These are phyloP conservation scores for Wallacemonas sp. DNA, from an alignment of 208 protist genomes.

Conservation along the genomic window DNA sequence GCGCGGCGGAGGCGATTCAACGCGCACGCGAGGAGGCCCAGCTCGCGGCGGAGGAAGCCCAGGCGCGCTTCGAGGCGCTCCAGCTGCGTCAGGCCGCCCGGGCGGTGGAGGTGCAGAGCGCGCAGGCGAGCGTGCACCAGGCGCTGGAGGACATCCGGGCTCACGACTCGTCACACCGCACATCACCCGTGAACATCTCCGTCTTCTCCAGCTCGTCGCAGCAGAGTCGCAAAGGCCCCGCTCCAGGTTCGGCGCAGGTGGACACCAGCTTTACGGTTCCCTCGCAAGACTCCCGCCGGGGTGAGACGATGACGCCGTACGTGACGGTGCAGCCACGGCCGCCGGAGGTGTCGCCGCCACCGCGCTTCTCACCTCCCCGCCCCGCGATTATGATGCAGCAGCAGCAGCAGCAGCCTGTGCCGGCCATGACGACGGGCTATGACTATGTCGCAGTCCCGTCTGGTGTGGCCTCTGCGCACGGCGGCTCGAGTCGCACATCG, in stretches of 20 bases:
- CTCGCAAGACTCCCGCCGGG: no score
- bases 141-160: conserved; percentile 30
- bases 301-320: conserved; percentile 1
- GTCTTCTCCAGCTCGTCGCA: conserved; percentile 4
- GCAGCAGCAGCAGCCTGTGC: neutral
- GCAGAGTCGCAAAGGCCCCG: no score
- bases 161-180: conserved; percentile 15
- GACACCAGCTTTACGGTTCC: no score
- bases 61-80: conserved; percentile 47
- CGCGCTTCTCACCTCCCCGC: neutral
- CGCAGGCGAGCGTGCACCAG: conserved; percentile 33
- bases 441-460: neutral
- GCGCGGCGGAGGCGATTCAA: conserved; percentile 44
- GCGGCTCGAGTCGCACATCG: neutral
- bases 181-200: neutral
- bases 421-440: neutral
- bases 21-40: conserved; percentile 38
- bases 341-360: conserved; percentile 3
- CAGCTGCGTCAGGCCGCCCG: conserved; percentile 42
- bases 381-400: neutral
- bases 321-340: neutral
- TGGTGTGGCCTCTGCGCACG: conserved; percentile 2
- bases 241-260: no score
- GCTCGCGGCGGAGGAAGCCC: conserved; percentile 30
- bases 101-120: conserved; percentile 26